phyloP scores from a whole-genome alignment of 192 early-diverging fungal genomes.

The Backusella sp. region DNA sequence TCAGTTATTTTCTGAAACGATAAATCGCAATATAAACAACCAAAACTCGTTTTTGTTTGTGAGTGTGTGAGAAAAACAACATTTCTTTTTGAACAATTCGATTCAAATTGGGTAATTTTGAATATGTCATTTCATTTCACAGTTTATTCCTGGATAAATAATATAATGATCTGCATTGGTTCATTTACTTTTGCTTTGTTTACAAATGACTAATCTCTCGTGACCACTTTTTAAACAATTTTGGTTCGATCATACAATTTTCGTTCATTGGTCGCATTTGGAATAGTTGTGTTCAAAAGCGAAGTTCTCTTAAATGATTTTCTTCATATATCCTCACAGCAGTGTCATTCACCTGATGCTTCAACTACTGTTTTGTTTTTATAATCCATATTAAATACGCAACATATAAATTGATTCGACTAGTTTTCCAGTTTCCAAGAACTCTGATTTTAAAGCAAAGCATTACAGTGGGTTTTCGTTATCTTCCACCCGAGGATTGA shows the following conservation, averaged over 20 bases:
- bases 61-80: not conserved
- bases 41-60: not conserved
- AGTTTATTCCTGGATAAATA: not conserved
- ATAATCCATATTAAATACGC: no score
- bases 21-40: not conserved
- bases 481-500: no score
- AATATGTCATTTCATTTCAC: not conserved
- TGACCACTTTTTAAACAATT: not conserved
- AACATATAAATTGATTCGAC: no score
- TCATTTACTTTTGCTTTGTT: no score
- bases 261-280: not conserved
- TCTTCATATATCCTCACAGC: not conserved
- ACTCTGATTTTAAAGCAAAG: no score
- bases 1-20: not conserved
- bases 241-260: conserved; percentile 4
- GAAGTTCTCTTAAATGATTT: not conserved
- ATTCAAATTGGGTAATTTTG: not conserved
- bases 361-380: no score
- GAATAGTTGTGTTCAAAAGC: not conserved
- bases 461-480: no score
- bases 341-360: not conserved
- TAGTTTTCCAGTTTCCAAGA: no score
- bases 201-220: not conserved
- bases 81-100: not conserved
- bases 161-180: not conserved